Conservation (phyloP, 2,329 filamentous ascomycete genomes). For the Hyphodiscus sp. region DNA sequence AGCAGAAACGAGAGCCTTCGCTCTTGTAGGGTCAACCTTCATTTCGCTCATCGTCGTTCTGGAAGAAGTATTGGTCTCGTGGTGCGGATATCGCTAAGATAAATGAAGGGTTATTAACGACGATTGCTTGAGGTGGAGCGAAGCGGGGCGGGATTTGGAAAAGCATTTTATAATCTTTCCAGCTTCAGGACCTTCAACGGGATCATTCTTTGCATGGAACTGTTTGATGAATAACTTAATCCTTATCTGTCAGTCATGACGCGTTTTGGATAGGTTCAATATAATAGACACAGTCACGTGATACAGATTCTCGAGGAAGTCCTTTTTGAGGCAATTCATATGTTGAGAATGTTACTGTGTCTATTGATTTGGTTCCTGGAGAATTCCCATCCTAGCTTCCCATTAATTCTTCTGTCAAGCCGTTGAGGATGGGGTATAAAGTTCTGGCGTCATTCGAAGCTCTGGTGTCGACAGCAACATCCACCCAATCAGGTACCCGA, state of each 20-base stretch:
- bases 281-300: too few species aligned
- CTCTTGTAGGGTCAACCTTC: conserved; percentile 56
- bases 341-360: too few species aligned
- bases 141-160: not conserved
- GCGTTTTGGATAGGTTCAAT: too few species aligned
- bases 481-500: not conserved
- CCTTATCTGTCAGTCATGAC: too few species aligned
- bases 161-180: too few species aligned
- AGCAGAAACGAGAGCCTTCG: conserved; percentile 55
- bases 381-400: not conserved
- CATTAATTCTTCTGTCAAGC: not conserved
- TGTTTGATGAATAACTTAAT: too few species aligned
- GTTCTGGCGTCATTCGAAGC: not conserved
- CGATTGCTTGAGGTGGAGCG: not conserved
- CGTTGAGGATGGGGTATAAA: not conserved
- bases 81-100: not conserved
- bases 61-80: not conserved
- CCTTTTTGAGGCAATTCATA: too few species aligned
- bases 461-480: not conserved
- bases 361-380: too few species aligned
- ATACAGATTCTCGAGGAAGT: too few species aligned
- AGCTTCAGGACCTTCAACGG: too few species aligned
- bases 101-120: not conserved
- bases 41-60: conserved; percentile 33
- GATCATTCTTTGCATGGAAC: too few species aligned